Conservation (phyloP, 2,329 filamentous ascomycete species). For the Davidsoniella neocaledoniae region DNA sequence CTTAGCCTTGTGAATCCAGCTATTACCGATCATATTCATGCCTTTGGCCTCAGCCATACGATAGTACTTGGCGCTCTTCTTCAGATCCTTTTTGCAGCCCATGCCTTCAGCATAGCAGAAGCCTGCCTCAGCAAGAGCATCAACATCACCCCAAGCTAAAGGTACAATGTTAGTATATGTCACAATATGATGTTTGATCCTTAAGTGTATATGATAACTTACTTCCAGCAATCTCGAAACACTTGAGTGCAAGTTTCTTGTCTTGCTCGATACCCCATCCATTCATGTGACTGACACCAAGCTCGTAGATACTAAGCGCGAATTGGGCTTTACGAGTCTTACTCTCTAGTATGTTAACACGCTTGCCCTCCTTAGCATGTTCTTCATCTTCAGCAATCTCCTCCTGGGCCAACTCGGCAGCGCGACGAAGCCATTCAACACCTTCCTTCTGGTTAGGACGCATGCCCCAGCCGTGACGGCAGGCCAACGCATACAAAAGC, state of each 20-base stretch:
- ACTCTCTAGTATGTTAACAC: slow-evolving; percentile 48
- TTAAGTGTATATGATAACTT: slow-evolving; percentile 21
- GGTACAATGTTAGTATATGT: slow-evolving; percentile 15
- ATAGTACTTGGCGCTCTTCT: slow-evolving; percentile 84
- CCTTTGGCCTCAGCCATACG: slow-evolving; percentile 81
- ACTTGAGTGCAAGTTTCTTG: slow-evolving; percentile 69
- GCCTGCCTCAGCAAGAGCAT: slow-evolving; percentile 83
- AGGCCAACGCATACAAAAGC: slow-evolving; percentile 88
- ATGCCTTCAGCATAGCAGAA: slow-evolving; percentile 92
- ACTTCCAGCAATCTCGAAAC: slow-evolving; percentile 90
- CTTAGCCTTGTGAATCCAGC: slow-evolving; percentile 97
- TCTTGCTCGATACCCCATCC: slow-evolving; percentile 96
- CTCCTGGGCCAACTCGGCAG: slow-evolving; percentile 65
- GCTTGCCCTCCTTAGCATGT: slow-evolving; percentile 42
- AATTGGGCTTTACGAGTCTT: slow-evolving; percentile 86
- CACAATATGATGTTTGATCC: background rate
- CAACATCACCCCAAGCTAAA: slow-evolving; percentile 76
- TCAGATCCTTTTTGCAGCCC: slow-evolving; percentile 89
- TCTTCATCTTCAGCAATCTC: slow-evolving; percentile 75
- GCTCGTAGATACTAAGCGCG: slow-evolving; percentile 85
- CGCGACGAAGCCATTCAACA: slow-evolving; percentile 80
- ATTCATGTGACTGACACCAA: slow-evolving; percentile 94
- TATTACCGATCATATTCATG: slow-evolving; percentile 95
- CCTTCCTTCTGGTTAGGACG: slow-evolving; percentile 78
- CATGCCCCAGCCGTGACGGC: slow-evolving; percentile 96